Evolutionary conservation across 2,329 filamentous ascomycete genomes (phyloP), one percentile per base, ranked within the genome.

Genomic region (Ophiostoma sp.): DNA sequence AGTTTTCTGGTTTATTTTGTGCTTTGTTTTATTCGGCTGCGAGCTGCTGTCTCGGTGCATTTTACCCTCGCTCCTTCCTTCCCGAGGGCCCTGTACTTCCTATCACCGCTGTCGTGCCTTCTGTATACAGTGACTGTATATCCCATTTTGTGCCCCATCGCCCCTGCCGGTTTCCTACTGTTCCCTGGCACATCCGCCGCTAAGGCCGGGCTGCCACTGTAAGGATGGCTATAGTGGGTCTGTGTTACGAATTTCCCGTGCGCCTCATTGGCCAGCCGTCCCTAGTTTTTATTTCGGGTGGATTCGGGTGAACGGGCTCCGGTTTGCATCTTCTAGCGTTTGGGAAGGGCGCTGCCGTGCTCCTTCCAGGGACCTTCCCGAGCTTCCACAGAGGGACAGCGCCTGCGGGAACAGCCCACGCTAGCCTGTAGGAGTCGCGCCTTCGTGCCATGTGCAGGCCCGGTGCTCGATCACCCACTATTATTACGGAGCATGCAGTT

Each of bases 231-330:
- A 62, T 52, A 45, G 55, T 64, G 63, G 44, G 16, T 52, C 52
- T 45, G 49, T 44, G 49, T 65, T 52, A 63, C 60, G 40, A 49
- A 55, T 55, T 67, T 64, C 47, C n/a, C 9, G n/a, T 40, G n/a
- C 27, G 12, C 16, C 63, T 67, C 47, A 67, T 68, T 67, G 64
- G 69, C 58, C 7, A 9, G 16, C 12, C 9, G 27, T 11, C 41
- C 58, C 45, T 63, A 27, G 44, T 66, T 64, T 71, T 66, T 70
- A 67, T 69, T 67, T 72, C 72, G 72, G 72, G 72, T 71, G 72
- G 70, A 71, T 68, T 72, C 72, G 72, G 72, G 69, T 72, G 67
- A 68, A 58, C 38, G 41, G 42, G 42, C 63, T 47, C 42, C 41
- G 42, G 36, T 41, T 63, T 44, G 40, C 40, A 12, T 63, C 58